Evolutionary conservation across 805 yeast species (phyloP), one percentile per base, ranked within the genome.

Genomic region (Candida chauliodis): DNA sequence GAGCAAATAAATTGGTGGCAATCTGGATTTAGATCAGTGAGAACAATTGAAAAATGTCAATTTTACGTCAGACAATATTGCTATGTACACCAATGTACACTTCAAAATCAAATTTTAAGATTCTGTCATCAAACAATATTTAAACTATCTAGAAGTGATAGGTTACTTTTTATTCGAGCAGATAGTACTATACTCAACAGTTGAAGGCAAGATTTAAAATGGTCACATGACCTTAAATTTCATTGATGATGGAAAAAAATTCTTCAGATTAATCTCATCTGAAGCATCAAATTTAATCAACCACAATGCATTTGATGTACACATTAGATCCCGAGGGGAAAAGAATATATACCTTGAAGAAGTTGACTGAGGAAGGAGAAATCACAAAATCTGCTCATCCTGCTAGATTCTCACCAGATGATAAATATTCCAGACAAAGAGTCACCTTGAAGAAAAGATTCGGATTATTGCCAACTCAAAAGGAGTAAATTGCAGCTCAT

Each of bases 311-410:
- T 84, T 84, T 93, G 67, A 93, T 93, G 99, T 93, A 85, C 89
- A 90, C 97, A 45, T 66, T 84, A 59, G 95, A 90, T 57, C 79
- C 80, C 46, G 96, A 90, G 53, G 99, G 99, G 54, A 91, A 91
- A 77, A 84, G 99, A 68, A 66, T 85, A 56, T 93, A 93, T 78
- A 93, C 99, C 39, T 75, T 93, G 51, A 73, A 86, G 65, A 93
- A 93, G 73, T 49, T 60, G 53, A 82, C 95, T 40, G 89, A 75
- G 45, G 67, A 73, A 6, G 98, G 99, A 46, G 96, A 89, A 64
- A 89, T 91, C 73, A 95, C 99, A 60, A 88, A 89, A 73, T 85
- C 96, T 51, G 99, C 99, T 29, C 99, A 93, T 67, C 99, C 99
- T 46, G 99, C 99, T 38, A 84, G 99, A 71, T 93, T 93, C 67